These are phyloP conservation scores for Cichorium intybus DNA, from an alignment of 140 eudicot genomes.

Conservation along the genomic window DNA sequence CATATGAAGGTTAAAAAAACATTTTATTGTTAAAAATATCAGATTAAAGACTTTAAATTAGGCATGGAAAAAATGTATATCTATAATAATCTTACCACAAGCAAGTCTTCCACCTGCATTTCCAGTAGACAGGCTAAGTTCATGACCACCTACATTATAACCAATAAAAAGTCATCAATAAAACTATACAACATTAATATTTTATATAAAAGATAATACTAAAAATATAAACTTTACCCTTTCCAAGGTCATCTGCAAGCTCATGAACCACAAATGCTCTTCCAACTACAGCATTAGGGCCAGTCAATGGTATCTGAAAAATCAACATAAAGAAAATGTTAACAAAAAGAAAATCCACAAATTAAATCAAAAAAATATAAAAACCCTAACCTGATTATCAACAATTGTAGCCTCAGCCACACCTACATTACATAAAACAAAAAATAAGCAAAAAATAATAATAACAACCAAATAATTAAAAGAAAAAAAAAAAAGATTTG, in stretches of 20 bases:
- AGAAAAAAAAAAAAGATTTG: neutral
- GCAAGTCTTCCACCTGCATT: slow-evolving; percentile 98
- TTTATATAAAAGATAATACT: neutral
- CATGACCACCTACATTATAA: slow-evolving; percentile 74
- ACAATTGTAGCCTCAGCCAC: slow-evolving; percentile 95
- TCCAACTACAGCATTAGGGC: slow-evolving; percentile 89
- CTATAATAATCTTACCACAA: slow-evolving; percentile 61
- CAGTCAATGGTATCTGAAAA: slow-evolving; percentile 87
- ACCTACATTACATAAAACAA: slow-evolving; percentile 51
- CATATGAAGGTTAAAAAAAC: no score
- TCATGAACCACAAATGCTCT: slow-evolving; percentile 98
- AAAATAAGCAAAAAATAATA: neutral
- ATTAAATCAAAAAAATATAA: slow-evolving; percentile 1
- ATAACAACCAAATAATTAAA: neutral
- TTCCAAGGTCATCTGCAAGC: slow-evolving; percentile 96
- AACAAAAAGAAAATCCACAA: neutral
- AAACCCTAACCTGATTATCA: slow-evolving; percentile 65
- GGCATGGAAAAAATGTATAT: neutral
- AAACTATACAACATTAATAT: neutral
- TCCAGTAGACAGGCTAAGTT: slow-evolving; percentile 90
- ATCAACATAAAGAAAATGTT: neutral
- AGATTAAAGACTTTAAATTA: no score
- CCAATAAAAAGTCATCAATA: slow-evolving; percentile 16
- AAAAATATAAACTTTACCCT: slow-evolving; percentile 47
- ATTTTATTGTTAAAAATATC: no score